A percentile compares a stretch with the other conserved stretches of the same genome.
Evolutionary conservation across 1,284 basidiomycete species (phyloP).

Genomic region (Rhodotorula sp.): DNA sequence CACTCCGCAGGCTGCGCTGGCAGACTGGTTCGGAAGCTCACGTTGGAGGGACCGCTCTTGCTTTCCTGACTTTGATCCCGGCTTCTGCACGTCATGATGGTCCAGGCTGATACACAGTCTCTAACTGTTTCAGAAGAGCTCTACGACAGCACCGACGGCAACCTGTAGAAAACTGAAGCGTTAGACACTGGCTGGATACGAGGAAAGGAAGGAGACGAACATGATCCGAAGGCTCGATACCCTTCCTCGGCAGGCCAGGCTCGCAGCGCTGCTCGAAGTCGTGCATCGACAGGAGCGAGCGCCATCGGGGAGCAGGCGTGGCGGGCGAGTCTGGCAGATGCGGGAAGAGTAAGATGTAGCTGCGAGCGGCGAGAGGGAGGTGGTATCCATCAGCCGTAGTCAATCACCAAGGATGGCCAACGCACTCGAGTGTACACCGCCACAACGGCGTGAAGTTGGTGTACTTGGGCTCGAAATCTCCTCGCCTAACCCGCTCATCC

Average conservation of each 20-base stretch:
- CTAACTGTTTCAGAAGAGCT: conserved; percentile 10
- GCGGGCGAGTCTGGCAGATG: conserved; percentile 6
- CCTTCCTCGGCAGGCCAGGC: conserved; percentile 38
- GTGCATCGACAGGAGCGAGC: conserved; percentile 27
- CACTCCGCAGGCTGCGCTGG: neutral
- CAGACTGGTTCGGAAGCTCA: too few relatives aligned
- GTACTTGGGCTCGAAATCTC: conserved; percentile 36
- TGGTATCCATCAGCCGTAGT: neutral
- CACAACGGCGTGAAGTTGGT: conserved; percentile 43
- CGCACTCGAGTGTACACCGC: conserved; percentile 41
- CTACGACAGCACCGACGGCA: conserved; percentile 37
- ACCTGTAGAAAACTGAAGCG: neutral
- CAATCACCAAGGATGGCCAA: neutral
- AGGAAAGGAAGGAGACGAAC: neutral
- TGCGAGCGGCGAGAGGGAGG: conserved; percentile 26
- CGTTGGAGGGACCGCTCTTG: neutral
- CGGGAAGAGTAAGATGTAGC: conserved; percentile 37
- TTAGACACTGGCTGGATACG: too few relatives aligned
- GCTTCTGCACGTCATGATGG: neutral
- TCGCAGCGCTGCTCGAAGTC: conserved; percentile 20
- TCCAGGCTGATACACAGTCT: too few relatives aligned
- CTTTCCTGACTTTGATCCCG: neutral
- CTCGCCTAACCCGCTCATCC: conserved; percentile 24
- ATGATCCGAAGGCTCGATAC: conserved; percentile 41
- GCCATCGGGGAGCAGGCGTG: conserved; percentile 9